Base-by-base conservation (phyloP, 2,329 filamentous ascomycete genomes). In the Phoma sp. region DNA sequence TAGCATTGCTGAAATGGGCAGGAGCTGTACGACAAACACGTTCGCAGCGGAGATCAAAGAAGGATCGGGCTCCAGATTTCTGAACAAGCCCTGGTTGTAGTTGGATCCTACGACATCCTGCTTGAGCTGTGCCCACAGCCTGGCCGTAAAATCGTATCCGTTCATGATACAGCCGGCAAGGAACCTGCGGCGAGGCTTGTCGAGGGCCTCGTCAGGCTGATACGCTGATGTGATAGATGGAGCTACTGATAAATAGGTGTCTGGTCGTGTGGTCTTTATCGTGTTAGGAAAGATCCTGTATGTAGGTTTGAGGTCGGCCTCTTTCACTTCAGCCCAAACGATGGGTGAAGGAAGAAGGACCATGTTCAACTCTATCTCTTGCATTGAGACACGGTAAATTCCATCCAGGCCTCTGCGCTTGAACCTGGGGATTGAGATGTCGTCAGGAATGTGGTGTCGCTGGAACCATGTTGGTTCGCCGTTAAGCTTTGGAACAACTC, bases 41-140 rank as follows among this genome's bases (percentile, higher is more conserved):
- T 42, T 46, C 14, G 52, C 57, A 34, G 60, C 47, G 7, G 9
- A 11, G 9, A 36, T 9, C 5, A 62, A 26, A 15, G 28, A 18
- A 7, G 49, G 40, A 20, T 53, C 56, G 2, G 53, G 42, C 18
- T 30, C 28, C 5, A 61, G 46, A 10, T 61, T 45, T 28, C 47
- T 34, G 36, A 29, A 48, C 9, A 30, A 7, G 14, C 53, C 56
- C 15, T 38, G 36, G 25, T 63, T 61, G 21, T 63, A 63, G 14
- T 59, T 59, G 14, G 53, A 30, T 5, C 28, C 38, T 5, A 63
- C 47, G 1, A 63, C 56, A 11, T 63, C 58, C 12, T 25, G 33
- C 12, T 52, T 34, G 6, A 61, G 34, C 26, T 63, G 60, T n/a
- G 23, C 17, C 60, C 60, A 63, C 20, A 63, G 39, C 14, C 51